Conservation (phyloP, 768 basidiomycete genomes). For the Tremella mesenterica region DNA sequence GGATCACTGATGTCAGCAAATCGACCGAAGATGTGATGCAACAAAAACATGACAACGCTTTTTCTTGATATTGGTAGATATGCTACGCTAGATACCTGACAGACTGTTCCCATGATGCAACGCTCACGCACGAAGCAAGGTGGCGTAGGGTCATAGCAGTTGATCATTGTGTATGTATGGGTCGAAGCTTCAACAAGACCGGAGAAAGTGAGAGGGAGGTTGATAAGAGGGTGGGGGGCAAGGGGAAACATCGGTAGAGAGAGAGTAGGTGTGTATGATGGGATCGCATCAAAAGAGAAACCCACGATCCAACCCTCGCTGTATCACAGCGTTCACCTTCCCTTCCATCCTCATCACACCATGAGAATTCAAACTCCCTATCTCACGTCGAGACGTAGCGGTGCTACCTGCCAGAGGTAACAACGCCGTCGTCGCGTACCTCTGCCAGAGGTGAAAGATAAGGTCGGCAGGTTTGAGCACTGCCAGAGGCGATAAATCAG, state of each 20-base stretch:
- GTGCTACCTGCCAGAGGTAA: constrained; percentile 69
- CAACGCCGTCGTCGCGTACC: constrained; percentile 82
- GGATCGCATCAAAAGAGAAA: too few relatives aligned
- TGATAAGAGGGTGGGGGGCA: too few relatives aligned
- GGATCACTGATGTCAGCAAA: too few relatives aligned
- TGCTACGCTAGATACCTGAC: too few relatives aligned
- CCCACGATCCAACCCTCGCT: constrained; percentile 73
- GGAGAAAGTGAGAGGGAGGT: too few relatives aligned
- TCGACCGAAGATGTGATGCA: too few relatives aligned
- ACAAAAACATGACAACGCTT: background rate
- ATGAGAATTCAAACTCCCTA: constrained; percentile 85
- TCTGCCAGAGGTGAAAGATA: constrained; percentile 93
- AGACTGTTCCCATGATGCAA: too few relatives aligned
- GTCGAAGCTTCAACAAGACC: too few relatives aligned
- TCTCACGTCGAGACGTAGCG: constrained; percentile 80
- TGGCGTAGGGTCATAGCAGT: too few relatives aligned
- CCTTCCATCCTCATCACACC: constrained; percentile 76
- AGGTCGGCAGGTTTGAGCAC: constrained; percentile 69
- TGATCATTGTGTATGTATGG: too few relatives aligned
- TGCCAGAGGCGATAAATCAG: constrained; percentile 59
- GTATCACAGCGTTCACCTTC: constrained; percentile 66
- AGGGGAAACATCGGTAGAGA: background rate
- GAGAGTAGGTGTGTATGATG: background rate
- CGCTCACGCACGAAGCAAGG: too few relatives aligned
- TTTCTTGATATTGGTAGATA: too few relatives aligned